phyloP scores from a whole-genome alignment of 306 rosid species.

The Vigna nakashimae region DNA sequence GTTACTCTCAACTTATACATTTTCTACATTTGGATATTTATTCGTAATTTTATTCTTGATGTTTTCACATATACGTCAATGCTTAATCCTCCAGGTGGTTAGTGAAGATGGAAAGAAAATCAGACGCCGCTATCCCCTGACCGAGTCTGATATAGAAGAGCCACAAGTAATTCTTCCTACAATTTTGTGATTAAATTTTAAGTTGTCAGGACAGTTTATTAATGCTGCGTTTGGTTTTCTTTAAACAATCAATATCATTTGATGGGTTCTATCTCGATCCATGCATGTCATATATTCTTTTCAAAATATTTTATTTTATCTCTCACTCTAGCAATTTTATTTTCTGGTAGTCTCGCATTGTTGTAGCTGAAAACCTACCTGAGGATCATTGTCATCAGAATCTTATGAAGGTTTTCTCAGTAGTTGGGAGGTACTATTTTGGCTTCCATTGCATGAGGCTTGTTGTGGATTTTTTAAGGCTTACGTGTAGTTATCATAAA shows the following conservation, averaged over 20 bases:
- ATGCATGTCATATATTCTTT: conserved; percentile 22
- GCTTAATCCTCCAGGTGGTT: conserved; percentile 68
- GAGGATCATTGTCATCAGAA: conserved; percentile 99
- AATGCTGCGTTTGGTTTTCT: conserved; percentile 28
- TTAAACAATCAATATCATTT: conserved; percentile 9
- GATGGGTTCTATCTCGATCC: conserved; percentile 28
- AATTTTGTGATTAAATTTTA: conserved; percentile 24
- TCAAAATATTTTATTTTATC: conserved; percentile 28
- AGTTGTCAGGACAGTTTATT: conserved; percentile 35
- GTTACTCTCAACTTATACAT: neutral
- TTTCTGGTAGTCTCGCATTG: conserved; percentile 76
- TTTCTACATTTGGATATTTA: neutral
- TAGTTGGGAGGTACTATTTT: conserved; percentile 84
- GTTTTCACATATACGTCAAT: conserved; percentile 37
- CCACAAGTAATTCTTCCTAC: conserved; percentile 70
- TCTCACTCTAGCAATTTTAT: conserved; percentile 31
- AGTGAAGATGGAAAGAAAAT: conserved; percentile 96
- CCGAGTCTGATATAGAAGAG: conserved; percentile 87
- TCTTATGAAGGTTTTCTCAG: conserved; percentile 91
- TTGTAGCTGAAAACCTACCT: conserved; percentile 95
- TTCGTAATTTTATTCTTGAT: conserved; percentile 27
- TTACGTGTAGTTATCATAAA: conserved; percentile 25
- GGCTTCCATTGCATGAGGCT: conserved; percentile 22
- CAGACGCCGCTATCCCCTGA: conserved; percentile 73
- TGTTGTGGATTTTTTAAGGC: neutral